phyloP scores from a whole-genome alignment of 257 asterid genomes.

The Solanum okadae region DNA sequence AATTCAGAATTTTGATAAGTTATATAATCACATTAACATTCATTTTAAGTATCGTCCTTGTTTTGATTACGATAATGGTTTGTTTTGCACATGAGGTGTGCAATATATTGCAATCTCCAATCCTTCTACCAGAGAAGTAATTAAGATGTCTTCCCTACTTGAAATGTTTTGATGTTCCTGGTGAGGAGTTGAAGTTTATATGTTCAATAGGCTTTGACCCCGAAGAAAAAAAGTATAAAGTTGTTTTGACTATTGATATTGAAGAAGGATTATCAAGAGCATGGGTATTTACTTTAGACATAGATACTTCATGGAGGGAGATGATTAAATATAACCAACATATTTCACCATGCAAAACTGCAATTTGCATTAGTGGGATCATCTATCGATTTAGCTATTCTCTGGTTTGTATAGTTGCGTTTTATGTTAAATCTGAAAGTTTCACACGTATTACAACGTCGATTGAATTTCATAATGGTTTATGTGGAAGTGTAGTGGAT shows the following conservation, averaged over 20 bases:
- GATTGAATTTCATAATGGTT: neutral
- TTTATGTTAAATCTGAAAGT: neutral
- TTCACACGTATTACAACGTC: neutral
- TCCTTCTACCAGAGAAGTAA: neutral
- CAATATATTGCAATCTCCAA: neutral
- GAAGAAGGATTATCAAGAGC: neutral
- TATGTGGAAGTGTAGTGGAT: neutral
- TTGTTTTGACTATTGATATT: neutral
- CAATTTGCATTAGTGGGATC: neutral
- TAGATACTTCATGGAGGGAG: neutral
- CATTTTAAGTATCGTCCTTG: neutral
- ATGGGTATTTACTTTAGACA: neutral
- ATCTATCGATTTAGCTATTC: neutral
- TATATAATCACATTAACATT: neutral
- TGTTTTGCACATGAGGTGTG: neutral
- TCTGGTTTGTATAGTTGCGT: neutral
- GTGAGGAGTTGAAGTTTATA: neutral
- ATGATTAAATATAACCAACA: neutral
- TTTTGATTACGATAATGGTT: neutral
- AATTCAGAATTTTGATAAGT: neutral
- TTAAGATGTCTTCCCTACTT: neutral
- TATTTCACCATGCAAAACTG: accelerated
- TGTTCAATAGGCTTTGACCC: neutral
- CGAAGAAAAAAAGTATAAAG: neutral
- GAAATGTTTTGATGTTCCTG: neutral